Conservation (phyloP, 768 basidiomycete species). For the Pleurotus djamor region DNA sequence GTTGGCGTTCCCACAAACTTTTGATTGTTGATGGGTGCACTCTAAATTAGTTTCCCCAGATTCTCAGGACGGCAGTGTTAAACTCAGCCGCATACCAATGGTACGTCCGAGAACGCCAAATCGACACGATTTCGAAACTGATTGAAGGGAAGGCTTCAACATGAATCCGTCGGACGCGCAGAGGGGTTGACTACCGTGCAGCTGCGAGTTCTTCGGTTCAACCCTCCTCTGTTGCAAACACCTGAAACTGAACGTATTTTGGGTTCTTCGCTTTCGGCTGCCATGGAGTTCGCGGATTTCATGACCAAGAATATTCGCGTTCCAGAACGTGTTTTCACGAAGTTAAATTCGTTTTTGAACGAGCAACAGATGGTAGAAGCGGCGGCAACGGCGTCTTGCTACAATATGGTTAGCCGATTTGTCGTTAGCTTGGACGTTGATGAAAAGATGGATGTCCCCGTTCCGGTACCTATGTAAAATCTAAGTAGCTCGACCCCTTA, state of each 20-base stretch:
- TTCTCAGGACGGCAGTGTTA: slow-evolving; percentile 23
- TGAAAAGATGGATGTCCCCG: slow-evolving; percentile 22
- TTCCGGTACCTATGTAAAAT: slow-evolving; percentile 18
- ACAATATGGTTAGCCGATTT: slow-evolving; percentile 27
- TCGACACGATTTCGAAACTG: background rate
- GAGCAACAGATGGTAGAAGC: slow-evolving; percentile 24
- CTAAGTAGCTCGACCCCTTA: background rate
- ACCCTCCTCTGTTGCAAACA: slow-evolving; percentile 13
- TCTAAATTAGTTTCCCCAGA: slow-evolving; percentile 10
- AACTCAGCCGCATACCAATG: slow-evolving; percentile 27
- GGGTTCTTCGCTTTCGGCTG: slow-evolving; percentile 20
- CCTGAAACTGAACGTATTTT: slow-evolving; percentile 12
- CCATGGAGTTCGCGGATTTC: slow-evolving; percentile 24
- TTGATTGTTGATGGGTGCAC: background rate
- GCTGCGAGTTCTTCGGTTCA: slow-evolving; percentile 20
- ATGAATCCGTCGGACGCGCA: slow-evolving; percentile 27
- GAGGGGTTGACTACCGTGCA: slow-evolving; percentile 26
- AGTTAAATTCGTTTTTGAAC: slow-evolving; percentile 18
- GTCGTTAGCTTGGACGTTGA: slow-evolving; percentile 23
- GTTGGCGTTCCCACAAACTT: slow-evolving; percentile 1
- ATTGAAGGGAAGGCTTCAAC: slow-evolving; percentile 20
- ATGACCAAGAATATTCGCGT: slow-evolving; percentile 21
- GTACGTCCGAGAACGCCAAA: slow-evolving; percentile 7
- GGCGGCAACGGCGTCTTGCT: slow-evolving; percentile 23
- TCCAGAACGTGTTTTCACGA: slow-evolving; percentile 18